Evolutionary conservation across 352 stramenopile species (phyloP), one percentile per base, ranked within the genome.

Genomic region (Phytophthora boehmeriae): DNA sequence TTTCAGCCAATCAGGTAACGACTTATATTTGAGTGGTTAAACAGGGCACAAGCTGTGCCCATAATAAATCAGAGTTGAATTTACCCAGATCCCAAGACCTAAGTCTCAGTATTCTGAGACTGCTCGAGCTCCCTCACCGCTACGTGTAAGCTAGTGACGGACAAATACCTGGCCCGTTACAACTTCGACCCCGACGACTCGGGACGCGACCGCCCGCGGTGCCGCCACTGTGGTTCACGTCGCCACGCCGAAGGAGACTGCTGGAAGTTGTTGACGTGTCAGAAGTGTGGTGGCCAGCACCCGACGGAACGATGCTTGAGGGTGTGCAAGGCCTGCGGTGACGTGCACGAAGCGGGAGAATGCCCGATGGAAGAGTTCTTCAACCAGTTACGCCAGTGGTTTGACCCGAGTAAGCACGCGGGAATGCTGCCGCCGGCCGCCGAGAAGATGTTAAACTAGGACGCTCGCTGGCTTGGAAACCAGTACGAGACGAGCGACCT

Each of bases 381-480:
- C 39, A 58, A 59, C 6, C 20, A 45, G n/a, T 2, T 62, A 0
- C 52, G 52, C 9, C 25, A 62, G 11, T 62, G 51, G 59, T 68
- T 41, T 25, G 22, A 58, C 11, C 51, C 51, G 16, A 4, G 47
- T 3, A 39, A 57, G 13, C 35, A 69, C 27, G 47, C 48, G 1
- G 60, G 52, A 4, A 49, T 59, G 28, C n/a, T 59, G 36, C 60
- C 60, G 9, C 14, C 20, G 1, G 0, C 22, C 16, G 27, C 46
- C 9, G 54, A 59, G n/a, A 34, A 56, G 42, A 44, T 47, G 28
- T 68, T 60, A 66, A 66, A 60, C 58, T 59, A 61, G 59, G 36
- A 56, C 58, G 49, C 49, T 66, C 42, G 42, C 58, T 59, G 47
- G 50, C 2, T 22, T 51, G 50, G 43, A 59, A 66, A 19, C 50